phyloP scores from a whole-genome alignment of 495 filamentous ascomycete genomes.

The Penicillium lagena region DNA sequence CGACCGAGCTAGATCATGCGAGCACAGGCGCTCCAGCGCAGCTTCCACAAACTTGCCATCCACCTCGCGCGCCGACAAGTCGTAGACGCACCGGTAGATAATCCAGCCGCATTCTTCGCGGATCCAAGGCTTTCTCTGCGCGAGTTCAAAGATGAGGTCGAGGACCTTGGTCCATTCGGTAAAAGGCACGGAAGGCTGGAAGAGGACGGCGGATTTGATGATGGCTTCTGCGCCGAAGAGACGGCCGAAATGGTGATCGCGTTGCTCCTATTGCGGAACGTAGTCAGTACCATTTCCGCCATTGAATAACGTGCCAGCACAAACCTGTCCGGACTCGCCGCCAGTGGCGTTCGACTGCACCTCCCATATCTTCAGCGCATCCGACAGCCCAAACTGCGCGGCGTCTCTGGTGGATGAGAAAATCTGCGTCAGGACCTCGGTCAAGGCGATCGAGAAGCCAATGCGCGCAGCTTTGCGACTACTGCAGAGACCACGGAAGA shows the following conservation, averaged over 20 bases:
- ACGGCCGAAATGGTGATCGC: slow-evolving; percentile 77
- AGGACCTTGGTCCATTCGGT: slow-evolving; percentile 56
- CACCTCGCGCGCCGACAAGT: slow-evolving; percentile 30
- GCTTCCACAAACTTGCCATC: slow-evolving; percentile 44
- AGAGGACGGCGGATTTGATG: slow-evolving; percentile 68
- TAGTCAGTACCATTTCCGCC: slow-evolving; percentile 8
- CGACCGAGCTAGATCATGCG: slow-evolving; percentile 62
- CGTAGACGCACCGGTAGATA: slow-evolving; percentile 41
- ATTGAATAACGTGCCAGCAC: slow-evolving; percentile 1
- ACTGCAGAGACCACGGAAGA: slow-evolving; percentile 86
- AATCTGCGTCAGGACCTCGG: slow-evolving; percentile 67
- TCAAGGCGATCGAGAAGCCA: slow-evolving; percentile 86
- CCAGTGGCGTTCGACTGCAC: slow-evolving; percentile 59
- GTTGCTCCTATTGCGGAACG: slow-evolving; percentile 57
- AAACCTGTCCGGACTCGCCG: slow-evolving; percentile 57
- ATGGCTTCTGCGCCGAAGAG: slow-evolving; percentile 84
- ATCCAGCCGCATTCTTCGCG: slow-evolving; percentile 80
- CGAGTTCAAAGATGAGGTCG: slow-evolving; percentile 46
- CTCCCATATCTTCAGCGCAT: slow-evolving; percentile 59
- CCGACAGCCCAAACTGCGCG: slow-evolving; percentile 34
- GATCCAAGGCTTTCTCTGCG: slow-evolving; percentile 74
- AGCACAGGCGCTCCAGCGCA: slow-evolving; percentile 55
- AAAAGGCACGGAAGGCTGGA: slow-evolving; percentile 39
- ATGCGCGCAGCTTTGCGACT: slow-evolving; percentile 81
- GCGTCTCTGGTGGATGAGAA: slow-evolving; percentile 21